phyloP scores from a whole-genome alignment of 2,329 filamentous ascomycete species.

The Diaporthe caulivora region DNA sequence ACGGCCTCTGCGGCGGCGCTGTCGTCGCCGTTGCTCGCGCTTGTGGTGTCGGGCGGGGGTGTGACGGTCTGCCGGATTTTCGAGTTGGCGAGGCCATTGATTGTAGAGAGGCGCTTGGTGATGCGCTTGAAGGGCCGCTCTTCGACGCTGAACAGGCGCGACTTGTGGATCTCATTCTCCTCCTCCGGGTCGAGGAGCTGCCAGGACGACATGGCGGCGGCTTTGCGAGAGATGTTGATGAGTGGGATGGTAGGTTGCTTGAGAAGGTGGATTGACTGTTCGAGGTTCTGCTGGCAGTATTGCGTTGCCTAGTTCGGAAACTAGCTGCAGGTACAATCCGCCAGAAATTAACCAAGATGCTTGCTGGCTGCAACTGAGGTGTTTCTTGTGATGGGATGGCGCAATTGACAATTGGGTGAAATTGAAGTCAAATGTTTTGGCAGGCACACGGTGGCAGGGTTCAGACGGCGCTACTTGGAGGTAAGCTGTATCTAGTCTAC shows the following conservation, averaged over 20 bases:
- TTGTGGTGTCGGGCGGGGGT: conserved; percentile 71
- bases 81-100: conserved; percentile 71
- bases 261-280: background rate
- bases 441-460: conserved; percentile 7
- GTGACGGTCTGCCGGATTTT: conserved; percentile 69
- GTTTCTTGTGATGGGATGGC: background rate
- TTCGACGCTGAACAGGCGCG: conserved; percentile 88
- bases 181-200: conserved; percentile 79
- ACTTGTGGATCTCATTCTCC: conserved; percentile 88
- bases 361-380: background rate
- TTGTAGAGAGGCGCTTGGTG: conserved; percentile 81
- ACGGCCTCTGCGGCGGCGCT: conserved; percentile 50
- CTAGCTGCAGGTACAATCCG: background rate
- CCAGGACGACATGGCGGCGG: conserved; percentile 60
- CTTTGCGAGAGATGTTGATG: background rate
- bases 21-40: conserved; percentile 36
- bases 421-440: conserved; percentile 5
- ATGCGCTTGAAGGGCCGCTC: conserved; percentile 93
- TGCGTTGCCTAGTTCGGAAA: background rate
- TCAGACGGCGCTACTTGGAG: background rate
- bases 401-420: background rate
- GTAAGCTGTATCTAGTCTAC: background rate
- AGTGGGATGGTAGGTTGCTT: background rate
- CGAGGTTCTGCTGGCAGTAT: background rate
- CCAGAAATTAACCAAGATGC: background rate